Base-by-base conservation (phyloP, 2,329 filamentous ascomycete species). In the Aspergillus sergii region DNA sequence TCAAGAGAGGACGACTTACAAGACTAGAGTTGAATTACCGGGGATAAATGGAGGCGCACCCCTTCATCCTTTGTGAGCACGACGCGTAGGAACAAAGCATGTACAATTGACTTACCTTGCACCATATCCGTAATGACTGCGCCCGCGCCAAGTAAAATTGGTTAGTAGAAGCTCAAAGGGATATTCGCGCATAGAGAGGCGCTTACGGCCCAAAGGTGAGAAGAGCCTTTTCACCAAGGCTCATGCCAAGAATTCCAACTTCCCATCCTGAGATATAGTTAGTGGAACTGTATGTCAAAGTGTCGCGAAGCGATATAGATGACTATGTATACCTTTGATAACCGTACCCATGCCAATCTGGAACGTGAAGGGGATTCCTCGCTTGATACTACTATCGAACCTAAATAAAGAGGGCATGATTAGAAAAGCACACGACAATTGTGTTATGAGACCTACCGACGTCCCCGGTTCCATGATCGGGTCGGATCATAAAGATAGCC, bases 401-500 rank as follows among this genome's bases (percentile, higher is more conserved):
- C 67, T 69, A 48, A 1, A 12, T 4, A 34, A 41, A 23, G 26
- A 4, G 21, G 19, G 6, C 14, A 5, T 1, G 12, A 5, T 32
- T 43, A 48, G 48, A 36, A 5, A 60, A 9, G 10, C 16, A n/a
- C 4, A 41, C 19, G 6, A 9, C 0, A 8, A 41, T 41, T 8
- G 9, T 19, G 8, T 9, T 16, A 36, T 16, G 23, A 28, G 16
- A 41, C 62, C 41, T 63, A 69, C 67, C 67, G 60, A 48, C 64
- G 62, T 10, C 67, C 67, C 41, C 67, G 56, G 26, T 63, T 63
- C 65, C 65, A 62, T 11, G 65, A 68, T 39, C 67, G 65, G 7
- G 67, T 61, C 43, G 65, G 66, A 48, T 69, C 67, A n/a, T 68
- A 64, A n/a, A 69, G 59, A 39, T 69, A 69, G 14, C 67, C 67